Evolutionary conservation across 2,329 filamentous ascomycete species (phyloP).

Genomic region (Colletotrichum sp.): DNA sequence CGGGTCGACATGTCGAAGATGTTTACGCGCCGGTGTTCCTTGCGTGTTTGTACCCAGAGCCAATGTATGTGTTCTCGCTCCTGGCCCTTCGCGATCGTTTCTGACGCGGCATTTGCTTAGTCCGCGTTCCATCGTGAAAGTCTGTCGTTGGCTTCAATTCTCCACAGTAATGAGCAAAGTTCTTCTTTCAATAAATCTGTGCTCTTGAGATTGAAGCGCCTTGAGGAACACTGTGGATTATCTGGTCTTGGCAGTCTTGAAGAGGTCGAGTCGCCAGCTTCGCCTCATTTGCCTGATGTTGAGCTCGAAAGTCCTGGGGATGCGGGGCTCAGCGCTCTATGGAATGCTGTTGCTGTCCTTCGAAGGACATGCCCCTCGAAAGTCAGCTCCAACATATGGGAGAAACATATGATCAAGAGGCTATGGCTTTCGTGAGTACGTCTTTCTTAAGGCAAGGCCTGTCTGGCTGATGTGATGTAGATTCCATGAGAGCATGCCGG

Average conservation of each 20-base stretch:
- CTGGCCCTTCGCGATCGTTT: not conserved
- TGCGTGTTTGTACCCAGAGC: slow-evolving; percentile 45
- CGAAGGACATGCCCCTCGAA: slow-evolving; percentile 28
- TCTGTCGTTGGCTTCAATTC: slow-evolving; percentile 14
- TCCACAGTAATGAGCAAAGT: slow-evolving; percentile 15
- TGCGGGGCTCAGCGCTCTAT: slow-evolving; percentile 27
- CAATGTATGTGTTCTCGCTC: slow-evolving; percentile 33
- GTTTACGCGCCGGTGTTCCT: slow-evolving; percentile 35
- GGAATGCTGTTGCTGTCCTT: slow-evolving; percentile 32
- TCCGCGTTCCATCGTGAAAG: slow-evolving; percentile 19
- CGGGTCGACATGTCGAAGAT: slow-evolving; percentile 37
- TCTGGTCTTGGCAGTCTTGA: slow-evolving; percentile 20
- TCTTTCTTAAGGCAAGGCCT: not conserved
- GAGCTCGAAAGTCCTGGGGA: slow-evolving; percentile 6
- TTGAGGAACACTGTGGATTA: slow-evolving; percentile 31
- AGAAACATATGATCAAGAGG: slow-evolving; percentile 33
- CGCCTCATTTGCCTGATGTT: not conserved
- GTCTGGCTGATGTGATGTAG: slow-evolving; percentile 23
- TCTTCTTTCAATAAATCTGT: slow-evolving; percentile 22
- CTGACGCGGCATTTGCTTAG: not conserved
- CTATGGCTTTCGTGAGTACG: slow-evolving; percentile 36
- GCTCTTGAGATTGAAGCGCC: slow-evolving; percentile 25
- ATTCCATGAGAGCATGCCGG: slow-evolving; percentile 49
- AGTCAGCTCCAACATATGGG: slow-evolving; percentile 34
- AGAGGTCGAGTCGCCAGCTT: slow-evolving; percentile 9